These are phyloP conservation scores for Prunus dulcis DNA, from an alignment of 306 rosid genomes.

Conservation along the genomic window DNA sequence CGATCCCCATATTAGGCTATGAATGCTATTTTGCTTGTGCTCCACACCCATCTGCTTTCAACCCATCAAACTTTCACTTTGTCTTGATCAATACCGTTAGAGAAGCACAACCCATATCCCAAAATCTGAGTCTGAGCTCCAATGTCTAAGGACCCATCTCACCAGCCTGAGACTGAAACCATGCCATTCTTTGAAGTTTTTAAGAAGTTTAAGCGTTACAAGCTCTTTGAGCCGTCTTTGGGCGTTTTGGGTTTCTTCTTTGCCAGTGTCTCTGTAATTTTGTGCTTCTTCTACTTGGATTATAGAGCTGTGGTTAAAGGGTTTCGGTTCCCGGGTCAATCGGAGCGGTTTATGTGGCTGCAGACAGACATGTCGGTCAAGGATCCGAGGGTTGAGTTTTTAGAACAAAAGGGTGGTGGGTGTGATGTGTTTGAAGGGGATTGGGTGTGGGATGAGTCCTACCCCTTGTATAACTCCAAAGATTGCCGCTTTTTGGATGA, in stretches of 20 bases:
- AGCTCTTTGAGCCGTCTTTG: slow-evolving; percentile 58
- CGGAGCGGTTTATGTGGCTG: slow-evolving; percentile 53
- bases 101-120: slow-evolving; percentile 21
- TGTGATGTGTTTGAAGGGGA: slow-evolving; percentile 81
- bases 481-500: slow-evolving; percentile 63
- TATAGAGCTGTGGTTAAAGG: slow-evolving; percentile 39
- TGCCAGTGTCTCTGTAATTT: slow-evolving; percentile 41
- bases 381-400: slow-evolving; percentile 52
- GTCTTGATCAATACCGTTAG: slow-evolving; percentile 6
- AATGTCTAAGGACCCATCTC: slow-evolving; percentile 47
- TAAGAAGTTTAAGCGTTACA: slow-evolving; percentile 51
- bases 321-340: slow-evolving; percentile 37
- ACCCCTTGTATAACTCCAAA: slow-evolving; percentile 68
- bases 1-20: slow-evolving; percentile 3
- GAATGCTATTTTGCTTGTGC: slow-evolving; percentile 28
- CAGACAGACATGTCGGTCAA: slow-evolving; percentile 32
- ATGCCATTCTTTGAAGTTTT: slow-evolving; percentile 45
- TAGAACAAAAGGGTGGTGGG: slow-evolving; percentile 35
- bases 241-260: slow-evolving; percentile 65
- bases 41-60: slow-evolving; percentile 19
- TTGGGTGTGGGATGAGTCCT: slow-evolving; percentile 89
- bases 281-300: slow-evolving; percentile 58
- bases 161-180: slow-evolving; percentile 33
- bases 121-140: slow-evolving; percentile 2
- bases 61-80: slow-evolving; percentile 5